Base-by-base conservation (phyloP, 1,284 basidiomycete species). In the Cutaneotrichosporon cavernicola region DNA sequence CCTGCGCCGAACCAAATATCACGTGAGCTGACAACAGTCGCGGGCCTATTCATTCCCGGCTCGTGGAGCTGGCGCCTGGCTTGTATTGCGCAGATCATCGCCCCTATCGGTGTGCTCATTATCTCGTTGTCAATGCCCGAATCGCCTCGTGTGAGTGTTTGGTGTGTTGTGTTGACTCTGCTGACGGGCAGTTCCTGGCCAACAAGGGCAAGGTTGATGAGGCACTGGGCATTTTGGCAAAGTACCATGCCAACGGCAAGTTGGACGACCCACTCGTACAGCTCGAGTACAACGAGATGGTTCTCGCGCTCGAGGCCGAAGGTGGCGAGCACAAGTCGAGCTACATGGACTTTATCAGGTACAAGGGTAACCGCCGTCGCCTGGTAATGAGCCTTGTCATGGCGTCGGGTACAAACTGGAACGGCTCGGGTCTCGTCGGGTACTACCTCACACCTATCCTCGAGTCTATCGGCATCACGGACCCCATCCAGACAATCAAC, bases 221-320 rank as follows among this genome's bases (percentile, higher is more conserved):
- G 43, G 86, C 87, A 0, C 78, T 80, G 53, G 75, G 69, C 5
- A 81, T 87, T 43, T 81, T 90, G 5, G 83, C 84, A n/a, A 86
- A 85, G 68, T 89, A 86, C 69, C 88, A 90, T 73, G 85, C 86
- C 4, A 84, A 68, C 49, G 76, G 75, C 14, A 65, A 76, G 58
- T 26, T 46, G 6, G 52, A 74, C 52, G 81, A 82, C 40, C 78
- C 50, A 3, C 50, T 63, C 6, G 62, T 63, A 4, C 62, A 53
- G 57, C 72, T 67, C 31, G 82, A 83, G 65, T 80, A 83, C 51
- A 38, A 63, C 32, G 62, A 63, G 57, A 63, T 63, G 68, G 75
- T 83, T 46, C 61, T 62, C 22, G 73, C 76, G 55, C 68, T 81
- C 16, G 65, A 70, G 13, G 70, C 71, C 55, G 80, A 81, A 61